A percentile compares a stretch with the other conserved stretches of the same genome.
phyloP scores from a whole-genome alignment of 179 eudicot genomes.

The Vitellaria paradoxa region DNA sequence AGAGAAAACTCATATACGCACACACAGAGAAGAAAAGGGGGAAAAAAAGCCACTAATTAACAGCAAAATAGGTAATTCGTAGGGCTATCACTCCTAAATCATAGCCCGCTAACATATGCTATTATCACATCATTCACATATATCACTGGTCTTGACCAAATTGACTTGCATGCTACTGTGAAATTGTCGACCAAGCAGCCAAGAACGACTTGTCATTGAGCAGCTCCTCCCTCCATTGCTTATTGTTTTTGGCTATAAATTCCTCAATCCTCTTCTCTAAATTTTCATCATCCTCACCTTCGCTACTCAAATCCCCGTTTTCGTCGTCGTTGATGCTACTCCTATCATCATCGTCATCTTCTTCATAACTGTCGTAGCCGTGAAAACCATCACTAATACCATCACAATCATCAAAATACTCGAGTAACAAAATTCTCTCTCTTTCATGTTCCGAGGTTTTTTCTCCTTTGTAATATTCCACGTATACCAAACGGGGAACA shows the following conservation, averaged over 20 bases:
- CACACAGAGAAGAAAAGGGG: too few relatives aligned
- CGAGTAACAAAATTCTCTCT: neutral
- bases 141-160: too few relatives aligned
- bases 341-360: conserved; percentile 11
- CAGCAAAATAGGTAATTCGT: too few relatives aligned
- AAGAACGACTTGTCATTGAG: conserved; percentile 13
- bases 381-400: conserved; percentile 13
- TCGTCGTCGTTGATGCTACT: neutral
- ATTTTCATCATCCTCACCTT: conserved; percentile 11
- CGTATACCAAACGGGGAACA: conserved; percentile 6
- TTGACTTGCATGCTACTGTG: too few relatives aligned
- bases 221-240: conserved; percentile 29
- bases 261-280: conserved; percentile 18
- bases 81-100: too few relatives aligned
- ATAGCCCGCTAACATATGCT: too few relatives aligned
- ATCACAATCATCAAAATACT: neutral
- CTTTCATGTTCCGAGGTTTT: neutral
- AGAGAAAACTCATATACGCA: too few relatives aligned
- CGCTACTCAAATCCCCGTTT: neutral
- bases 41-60: too few relatives aligned
- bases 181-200: neutral
- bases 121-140: too few relatives aligned
- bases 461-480: conserved; percentile 2
- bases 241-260: conserved; percentile 24
- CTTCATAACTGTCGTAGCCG: conserved; percentile 20